Base-by-base conservation (phyloP, 208 protist genomes). In the Angomonas desouzai region DNA sequence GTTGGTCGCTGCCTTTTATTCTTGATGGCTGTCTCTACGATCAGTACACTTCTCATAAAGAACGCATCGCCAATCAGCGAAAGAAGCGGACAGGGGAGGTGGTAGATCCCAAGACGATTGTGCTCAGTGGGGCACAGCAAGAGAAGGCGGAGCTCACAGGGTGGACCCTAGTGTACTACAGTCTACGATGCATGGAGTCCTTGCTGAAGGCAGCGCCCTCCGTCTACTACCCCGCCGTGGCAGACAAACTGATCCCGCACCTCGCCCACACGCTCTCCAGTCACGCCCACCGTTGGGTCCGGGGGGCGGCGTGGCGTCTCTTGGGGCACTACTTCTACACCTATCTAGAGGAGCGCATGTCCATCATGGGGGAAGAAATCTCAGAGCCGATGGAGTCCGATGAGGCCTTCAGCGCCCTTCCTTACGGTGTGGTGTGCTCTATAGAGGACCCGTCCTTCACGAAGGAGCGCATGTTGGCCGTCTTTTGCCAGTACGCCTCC, bases 261-360 rank as follows among this genome's bases (percentile, higher is more conserved):
- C 56, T 48, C 18, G 33, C 32, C 33, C 56, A 61, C 34, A 72
- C 70, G 28, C 77, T 92, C 55, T 55, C 92, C 23, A 25, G 74
- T 27, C 90, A 96, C 70, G 62, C 81, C 27, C 90, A 96, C 65
- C 83, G 87, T 25, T 96, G 90, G 87, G 80, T 96, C 55, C 87
- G 81, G 27, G 74, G 76, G 18, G 86, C 69, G 2, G 72, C 90
- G 25, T 67, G 87, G 73, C 82, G 90, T 23, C 64, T 93, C 4
- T 68, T 92, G 55, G 67, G 77, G 27, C 70, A 88, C 61, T 96
- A 96, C 74, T 81, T 73, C 60, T 86, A 89, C 77, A 74, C 67
- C 33, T 80, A 68, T 32, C 83, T 92, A 18, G 90, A 96, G 69
- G 53, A n/a, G 28, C 61, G 47, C 18, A 79, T 74, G 56, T 51